Evolutionary conservation across 2,329 filamentous ascomycete genomes (phyloP).

Genomic region (Fusarium lateritium): DNA sequence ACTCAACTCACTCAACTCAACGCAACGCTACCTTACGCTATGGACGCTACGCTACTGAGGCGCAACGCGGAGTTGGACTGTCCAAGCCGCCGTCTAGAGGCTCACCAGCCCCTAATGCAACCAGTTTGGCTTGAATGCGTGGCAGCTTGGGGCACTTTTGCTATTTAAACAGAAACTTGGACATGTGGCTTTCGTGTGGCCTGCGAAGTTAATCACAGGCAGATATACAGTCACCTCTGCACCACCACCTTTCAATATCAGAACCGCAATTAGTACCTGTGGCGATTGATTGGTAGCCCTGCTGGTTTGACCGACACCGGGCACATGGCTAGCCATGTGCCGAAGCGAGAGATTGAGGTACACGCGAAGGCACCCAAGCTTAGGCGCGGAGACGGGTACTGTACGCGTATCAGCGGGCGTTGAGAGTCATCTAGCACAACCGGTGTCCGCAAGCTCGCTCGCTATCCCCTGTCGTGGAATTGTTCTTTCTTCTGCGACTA

Average conservation of each 20-base stretch:
- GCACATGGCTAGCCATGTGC: slow-evolving; percentile 47
- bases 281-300: slow-evolving; percentile 41
- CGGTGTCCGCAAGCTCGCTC: background rate
- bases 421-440: slow-evolving; percentile 10
- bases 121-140: slow-evolving; percentile 2
- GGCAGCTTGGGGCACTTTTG: slow-evolving; percentile 19
- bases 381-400: slow-evolving; percentile 19
- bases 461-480: slow-evolving; percentile 47
- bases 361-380: slow-evolving; percentile 18
- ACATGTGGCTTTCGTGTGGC: slow-evolving; percentile 17
- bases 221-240: slow-evolving; percentile 18
- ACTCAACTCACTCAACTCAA: slow-evolving; percentile 2
- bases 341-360: slow-evolving; percentile 32
- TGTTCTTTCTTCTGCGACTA: slow-evolving; percentile 49
- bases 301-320: slow-evolving; percentile 36
- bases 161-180: slow-evolving; percentile 5
- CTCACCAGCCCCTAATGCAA: slow-evolving; percentile 34
- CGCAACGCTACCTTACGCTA: background rate
- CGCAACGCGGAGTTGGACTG: slow-evolving; percentile 23
- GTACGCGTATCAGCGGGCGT: slow-evolving; percentile 29
- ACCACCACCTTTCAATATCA: slow-evolving; percentile 13
- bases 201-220: slow-evolving; percentile 15
- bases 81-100: slow-evolving; percentile 17
- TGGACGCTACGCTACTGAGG: slow-evolving; percentile 24
- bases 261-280: slow-evolving; percentile 16